Percentiles rank a stretch among this genome's conserved stretches.
Evolutionary conservation across 164 flowering plant species (phyloP).

Genomic region (Vitis rotundifolia): DNA sequence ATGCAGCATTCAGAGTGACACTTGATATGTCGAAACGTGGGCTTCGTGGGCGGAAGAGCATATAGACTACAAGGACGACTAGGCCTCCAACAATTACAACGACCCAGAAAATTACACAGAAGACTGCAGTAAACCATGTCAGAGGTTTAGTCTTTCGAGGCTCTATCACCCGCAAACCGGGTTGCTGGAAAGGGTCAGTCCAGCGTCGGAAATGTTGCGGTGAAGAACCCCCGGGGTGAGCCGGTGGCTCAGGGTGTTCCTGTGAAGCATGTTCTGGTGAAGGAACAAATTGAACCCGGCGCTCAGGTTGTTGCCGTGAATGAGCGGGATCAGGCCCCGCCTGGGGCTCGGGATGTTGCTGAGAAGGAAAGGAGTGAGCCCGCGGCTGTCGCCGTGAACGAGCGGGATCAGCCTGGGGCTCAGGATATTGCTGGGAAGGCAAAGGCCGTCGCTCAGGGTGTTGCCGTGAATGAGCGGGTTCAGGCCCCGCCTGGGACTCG

Average conservation of each 20-base stretch:
- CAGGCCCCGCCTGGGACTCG: too few species aligned
- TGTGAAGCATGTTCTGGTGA: too few species aligned
- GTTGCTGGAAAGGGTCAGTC: not conserved
- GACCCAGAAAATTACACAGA: conserved; percentile 61
- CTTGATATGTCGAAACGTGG: conserved; percentile 58
- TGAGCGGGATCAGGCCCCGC: too few species aligned
- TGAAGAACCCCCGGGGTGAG: too few species aligned
- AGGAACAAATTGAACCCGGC: too few species aligned
- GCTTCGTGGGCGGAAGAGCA: conserved; percentile 57
- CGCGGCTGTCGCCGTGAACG: too few species aligned
- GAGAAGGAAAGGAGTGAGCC: too few species aligned
- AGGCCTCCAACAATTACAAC: conserved; percentile 60
- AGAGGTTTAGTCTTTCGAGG: conserved; percentile 32
- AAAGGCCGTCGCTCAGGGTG: too few species aligned
- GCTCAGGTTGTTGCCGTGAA: too few species aligned
- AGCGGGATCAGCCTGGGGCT: not conserved
- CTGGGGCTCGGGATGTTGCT: too few species aligned
- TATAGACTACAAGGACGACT: conserved; percentile 63
- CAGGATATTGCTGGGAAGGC: not conserved
- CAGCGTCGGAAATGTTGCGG: too few species aligned
- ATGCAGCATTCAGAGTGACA: conserved; percentile 70
- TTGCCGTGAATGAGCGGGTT: too few species aligned
- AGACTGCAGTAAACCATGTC: conserved; percentile 50
- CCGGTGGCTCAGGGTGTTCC: not conserved
- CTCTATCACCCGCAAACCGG: conserved; percentile 8